Evolutionary conservation across 2,329 filamentous ascomycete genomes (phyloP).

Genomic region (Pseudocercospora fuligena): DNA sequence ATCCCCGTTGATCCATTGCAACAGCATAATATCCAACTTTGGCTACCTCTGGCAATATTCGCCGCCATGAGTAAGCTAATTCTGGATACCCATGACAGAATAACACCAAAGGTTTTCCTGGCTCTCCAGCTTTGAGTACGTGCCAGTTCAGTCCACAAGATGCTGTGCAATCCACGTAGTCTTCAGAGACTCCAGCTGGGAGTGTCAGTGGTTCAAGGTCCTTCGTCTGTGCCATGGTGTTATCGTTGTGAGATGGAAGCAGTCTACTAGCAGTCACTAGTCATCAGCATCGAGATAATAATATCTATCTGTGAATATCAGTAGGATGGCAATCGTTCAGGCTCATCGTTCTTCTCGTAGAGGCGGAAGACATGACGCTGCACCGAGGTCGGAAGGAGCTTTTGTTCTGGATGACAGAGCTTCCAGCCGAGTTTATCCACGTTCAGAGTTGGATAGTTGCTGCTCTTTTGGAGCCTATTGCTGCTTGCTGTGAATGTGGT

Average conservation of each 20-base stretch:
- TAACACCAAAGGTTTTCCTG: constrained; percentile 60
- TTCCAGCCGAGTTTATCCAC: neutral
- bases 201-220: constrained; percentile 57
- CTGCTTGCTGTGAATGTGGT: neutral
- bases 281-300: neutral
- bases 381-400: constrained; percentile 9
- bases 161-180: constrained; percentile 60
- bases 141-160: constrained; percentile 65
- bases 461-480: neutral
- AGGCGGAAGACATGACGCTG: neutral
- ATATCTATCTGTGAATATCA: neutral
- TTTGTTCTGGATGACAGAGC: constrained; percentile 1
- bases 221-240: constrained; percentile 18
- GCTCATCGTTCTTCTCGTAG: neutral
- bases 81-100: constrained; percentile 72
- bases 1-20: constrained; percentile 70
- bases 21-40: constrained; percentile 67
- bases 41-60: constrained; percentile 64
- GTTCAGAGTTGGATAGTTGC: neutral
- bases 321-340: neutral
- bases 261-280: neutral
- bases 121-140: constrained; percentile 59
- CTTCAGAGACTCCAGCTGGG: constrained; percentile 59
- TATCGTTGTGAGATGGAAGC: neutral
- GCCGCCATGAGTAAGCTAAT: constrained; percentile 71